Evolutionary conservation across 257 asterid species (phyloP).

Genomic region (Solanum boliviense): DNA sequence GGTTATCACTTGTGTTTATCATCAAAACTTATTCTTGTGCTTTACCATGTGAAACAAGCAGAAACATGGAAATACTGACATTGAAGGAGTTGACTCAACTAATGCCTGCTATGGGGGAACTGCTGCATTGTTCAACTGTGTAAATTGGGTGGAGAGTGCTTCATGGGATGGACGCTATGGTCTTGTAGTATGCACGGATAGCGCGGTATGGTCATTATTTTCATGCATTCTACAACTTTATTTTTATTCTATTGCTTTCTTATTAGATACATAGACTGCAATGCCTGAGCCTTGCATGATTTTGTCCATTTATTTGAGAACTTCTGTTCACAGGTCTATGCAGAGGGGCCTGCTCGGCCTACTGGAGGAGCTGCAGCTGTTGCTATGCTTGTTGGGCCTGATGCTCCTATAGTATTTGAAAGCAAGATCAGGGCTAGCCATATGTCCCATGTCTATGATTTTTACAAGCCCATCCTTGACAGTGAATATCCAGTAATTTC

Average conservation of each 20-base stretch:
- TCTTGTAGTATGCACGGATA: conserved; percentile 97
- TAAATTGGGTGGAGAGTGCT: conserved; percentile 94
- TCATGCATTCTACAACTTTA: background rate
- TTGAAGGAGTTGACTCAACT: conserved; percentile 97
- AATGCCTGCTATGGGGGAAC: conserved; percentile 99
- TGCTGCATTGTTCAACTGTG: conserved; percentile 90
- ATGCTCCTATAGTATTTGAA: conserved; percentile 94
- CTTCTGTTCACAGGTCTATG: conserved; percentile 67
- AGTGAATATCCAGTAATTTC: conserved; percentile 94
- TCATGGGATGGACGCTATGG: conserved; percentile 99
- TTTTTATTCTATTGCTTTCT: background rate
- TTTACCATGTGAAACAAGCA: conserved; percentile 21
- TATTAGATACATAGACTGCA: background rate
- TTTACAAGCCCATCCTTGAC: conserved; percentile 97
- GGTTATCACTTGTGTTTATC: background rate
- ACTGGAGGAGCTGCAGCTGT: conserved; percentile 99
- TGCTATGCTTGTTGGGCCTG: conserved; percentile 96
- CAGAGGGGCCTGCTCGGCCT: conserved; percentile 99
- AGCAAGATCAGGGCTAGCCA: conserved; percentile 94
- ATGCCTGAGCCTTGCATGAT: background rate
- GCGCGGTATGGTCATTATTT: conserved; percentile 61
- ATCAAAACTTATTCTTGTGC: conserved; percentile 3
- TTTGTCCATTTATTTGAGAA: background rate
- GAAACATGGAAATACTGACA: conserved; percentile 87
- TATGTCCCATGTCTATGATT: conserved; percentile 94